Conservation (phyloP, 2,329 filamentous ascomycete genomes). For the Exophiala alcalophila region DNA sequence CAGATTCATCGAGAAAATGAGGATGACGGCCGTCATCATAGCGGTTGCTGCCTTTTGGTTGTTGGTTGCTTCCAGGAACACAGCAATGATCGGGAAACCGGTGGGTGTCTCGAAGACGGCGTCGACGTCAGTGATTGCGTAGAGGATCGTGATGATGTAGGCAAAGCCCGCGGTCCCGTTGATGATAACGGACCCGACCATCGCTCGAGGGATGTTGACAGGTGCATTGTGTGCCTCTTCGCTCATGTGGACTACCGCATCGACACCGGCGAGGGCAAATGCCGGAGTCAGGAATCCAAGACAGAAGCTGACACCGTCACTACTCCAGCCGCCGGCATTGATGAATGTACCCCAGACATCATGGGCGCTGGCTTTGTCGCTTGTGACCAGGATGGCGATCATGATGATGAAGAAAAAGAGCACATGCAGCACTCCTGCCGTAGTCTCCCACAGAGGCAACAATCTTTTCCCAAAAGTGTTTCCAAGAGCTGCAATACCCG, state of each 20-base stretch:
- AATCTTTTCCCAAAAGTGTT: conserved; percentile 33
- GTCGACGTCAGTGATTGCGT: conserved; percentile 43
- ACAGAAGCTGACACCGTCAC: conserved; percentile 46
- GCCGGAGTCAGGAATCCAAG: conserved; percentile 38
- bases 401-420: conserved; percentile 40
- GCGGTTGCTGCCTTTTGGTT: conserved; percentile 45
- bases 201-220: conserved; percentile 47
- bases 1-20: conserved; percentile 30
- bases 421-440: conserved; percentile 35
- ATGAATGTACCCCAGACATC: conserved; percentile 47
- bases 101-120: conserved; percentile 42
- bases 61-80: conserved; percentile 48
- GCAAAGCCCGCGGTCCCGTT: conserved; percentile 50
- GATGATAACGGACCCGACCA: conserved; percentile 48
- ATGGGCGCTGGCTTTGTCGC: conserved; percentile 33
- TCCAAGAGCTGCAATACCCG: conserved; percentile 36
- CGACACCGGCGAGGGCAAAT: conserved; percentile 33
- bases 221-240: conserved; percentile 53
- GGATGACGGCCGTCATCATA: conserved; percentile 40
- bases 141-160: conserved; percentile 46
- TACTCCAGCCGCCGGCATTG: conserved; percentile 48
- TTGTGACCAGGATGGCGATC: conserved; percentile 37
- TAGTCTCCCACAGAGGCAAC: conserved; percentile 33
- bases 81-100: conserved; percentile 50
- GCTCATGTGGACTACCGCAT: conserved; percentile 31